These are phyloP conservation scores for Xylaria arbuscula DNA, from an alignment of 2,329 filamentous ascomycete genomes.

Conservation along the genomic window DNA sequence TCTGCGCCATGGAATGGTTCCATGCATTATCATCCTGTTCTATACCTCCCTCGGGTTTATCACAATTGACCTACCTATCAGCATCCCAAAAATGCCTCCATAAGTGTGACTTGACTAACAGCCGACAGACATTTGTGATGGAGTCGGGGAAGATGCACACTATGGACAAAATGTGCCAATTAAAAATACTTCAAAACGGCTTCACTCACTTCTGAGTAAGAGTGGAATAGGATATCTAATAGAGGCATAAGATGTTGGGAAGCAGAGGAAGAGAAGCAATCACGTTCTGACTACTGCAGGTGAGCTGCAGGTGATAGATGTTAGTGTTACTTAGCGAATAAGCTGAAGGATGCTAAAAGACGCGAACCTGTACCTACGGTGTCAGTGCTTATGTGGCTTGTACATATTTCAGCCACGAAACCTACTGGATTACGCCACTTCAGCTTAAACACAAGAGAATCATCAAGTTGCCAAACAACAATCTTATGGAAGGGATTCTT, in stretches of 20 bases:
- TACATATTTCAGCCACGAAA: slow-evolving; percentile 26
- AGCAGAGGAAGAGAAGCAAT: not conserved
- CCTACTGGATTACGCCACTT: slow-evolving; percentile 5
- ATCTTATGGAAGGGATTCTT: not conserved
- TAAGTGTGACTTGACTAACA: slow-evolving; percentile 26
- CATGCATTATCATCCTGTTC: slow-evolving; percentile 17
- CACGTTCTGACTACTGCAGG: not conserved
- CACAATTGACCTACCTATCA: slow-evolving; percentile 29
- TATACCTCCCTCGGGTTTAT: not conserved
- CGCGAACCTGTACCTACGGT: not conserved
- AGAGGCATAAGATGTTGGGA: not conserved
- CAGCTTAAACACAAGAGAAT: slow-evolving; percentile 9
- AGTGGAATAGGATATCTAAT: not conserved
- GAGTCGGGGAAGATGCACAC: not conserved
- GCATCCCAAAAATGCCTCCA: not conserved
- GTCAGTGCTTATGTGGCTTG: not conserved
- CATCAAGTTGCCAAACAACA: not conserved
- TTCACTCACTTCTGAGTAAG: not conserved
- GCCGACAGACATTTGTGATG: slow-evolving; percentile 26
- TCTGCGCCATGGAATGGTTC: slow-evolving; percentile 26
- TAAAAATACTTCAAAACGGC: not conserved
- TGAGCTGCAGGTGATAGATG: not conserved
- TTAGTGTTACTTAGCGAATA: not conserved
- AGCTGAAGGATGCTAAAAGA: no score
- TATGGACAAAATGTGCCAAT: not conserved